phyloP scores from a whole-genome alignment of 176 grass and related monocot species.

The Eleusine indica region DNA sequence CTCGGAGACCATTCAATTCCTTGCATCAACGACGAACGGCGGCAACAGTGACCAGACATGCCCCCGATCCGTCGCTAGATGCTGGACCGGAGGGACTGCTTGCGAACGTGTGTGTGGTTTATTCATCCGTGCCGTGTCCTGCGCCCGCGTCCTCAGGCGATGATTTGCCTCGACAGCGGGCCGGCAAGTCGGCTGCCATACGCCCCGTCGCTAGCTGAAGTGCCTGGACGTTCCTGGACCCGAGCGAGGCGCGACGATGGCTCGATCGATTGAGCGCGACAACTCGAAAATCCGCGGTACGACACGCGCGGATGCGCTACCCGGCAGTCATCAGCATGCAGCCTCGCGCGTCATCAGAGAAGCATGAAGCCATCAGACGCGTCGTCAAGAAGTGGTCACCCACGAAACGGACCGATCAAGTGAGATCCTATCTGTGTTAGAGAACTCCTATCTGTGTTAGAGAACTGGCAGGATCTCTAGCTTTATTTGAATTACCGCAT shows the following conservation, averaged over 20 bases:
- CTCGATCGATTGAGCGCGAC: not conserved
- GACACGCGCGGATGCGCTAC: too few relatives aligned
- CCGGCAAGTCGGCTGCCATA: not conserved
- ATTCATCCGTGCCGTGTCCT: not conserved
- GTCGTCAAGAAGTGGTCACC: too few relatives aligned
- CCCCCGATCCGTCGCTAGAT: not conserved
- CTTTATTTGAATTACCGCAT: too few relatives aligned
- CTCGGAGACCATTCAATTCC: not conserved
- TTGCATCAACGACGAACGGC: not conserved
- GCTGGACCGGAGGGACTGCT: not conserved
- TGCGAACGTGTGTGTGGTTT: not conserved
- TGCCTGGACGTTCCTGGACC: not conserved
- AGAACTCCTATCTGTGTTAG: too few relatives aligned
- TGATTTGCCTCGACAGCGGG: not conserved
- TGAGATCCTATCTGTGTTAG: too few relatives aligned
- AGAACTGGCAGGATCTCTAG: too few relatives aligned
- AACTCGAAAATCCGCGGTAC: not conserved
- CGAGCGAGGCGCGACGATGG: not conserved
- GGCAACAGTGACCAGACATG: slow-evolving; percentile 18
- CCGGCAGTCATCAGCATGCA: too few relatives aligned
- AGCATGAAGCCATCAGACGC: too few relatives aligned
- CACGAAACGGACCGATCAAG: too few relatives aligned
- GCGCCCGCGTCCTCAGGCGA: not conserved
- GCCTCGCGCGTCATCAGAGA: too few relatives aligned
- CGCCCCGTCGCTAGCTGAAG: not conserved